These are phyloP conservation scores for Epichloe typhina DNA, from an alignment of 2,329 filamentous ascomycete species.

Conservation along the genomic window DNA sequence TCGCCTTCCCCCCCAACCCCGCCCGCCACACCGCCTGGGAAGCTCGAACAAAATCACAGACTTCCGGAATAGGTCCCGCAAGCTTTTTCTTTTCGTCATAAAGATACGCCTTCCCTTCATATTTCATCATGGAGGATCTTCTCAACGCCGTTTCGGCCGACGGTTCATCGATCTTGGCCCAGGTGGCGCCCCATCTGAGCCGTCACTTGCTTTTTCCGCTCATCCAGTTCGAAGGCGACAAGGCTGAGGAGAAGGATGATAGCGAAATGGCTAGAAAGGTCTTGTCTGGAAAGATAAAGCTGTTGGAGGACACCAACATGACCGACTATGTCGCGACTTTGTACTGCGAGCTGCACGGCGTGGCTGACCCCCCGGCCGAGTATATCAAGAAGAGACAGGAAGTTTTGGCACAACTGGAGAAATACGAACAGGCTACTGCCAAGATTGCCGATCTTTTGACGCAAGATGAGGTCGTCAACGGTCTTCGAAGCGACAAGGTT, in stretches of 20 bases:
- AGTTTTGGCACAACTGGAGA: slow-evolving; percentile 69
- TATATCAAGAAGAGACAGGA: slow-evolving; percentile 83
- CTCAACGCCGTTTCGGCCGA: slow-evolving; percentile 43
- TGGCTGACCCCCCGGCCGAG: slow-evolving; percentile 71
- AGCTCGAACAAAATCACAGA: not conserved
- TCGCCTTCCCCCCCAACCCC: not conserved
- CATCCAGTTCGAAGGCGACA: slow-evolving; percentile 77
- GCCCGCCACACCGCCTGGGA: not conserved
- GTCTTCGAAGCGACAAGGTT: slow-evolving; percentile 90
- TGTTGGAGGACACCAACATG: slow-evolving; percentile 97
- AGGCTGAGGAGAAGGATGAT: slow-evolving; percentile 62
- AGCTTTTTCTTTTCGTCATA: not conserved
- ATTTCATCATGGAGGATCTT: slow-evolving; percentile 26
- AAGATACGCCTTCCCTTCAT: not conserved
- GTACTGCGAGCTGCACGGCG: slow-evolving; percentile 77
- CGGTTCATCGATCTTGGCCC: slow-evolving; percentile 71
- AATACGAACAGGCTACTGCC: slow-evolving; percentile 74
- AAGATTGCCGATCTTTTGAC: slow-evolving; percentile 80
- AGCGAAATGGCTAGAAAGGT: slow-evolving; percentile 51
- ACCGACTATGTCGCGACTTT: slow-evolving; percentile 91
- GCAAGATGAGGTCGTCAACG: slow-evolving; percentile 79
- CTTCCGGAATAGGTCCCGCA: not conserved
- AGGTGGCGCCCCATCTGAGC: slow-evolving; percentile 84
- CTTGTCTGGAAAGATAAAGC: slow-evolving; percentile 77
- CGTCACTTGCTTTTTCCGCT: slow-evolving; percentile 93